phyloP scores from a whole-genome alignment of 805 yeast species.

The Candida vartiovaarae region DNA sequence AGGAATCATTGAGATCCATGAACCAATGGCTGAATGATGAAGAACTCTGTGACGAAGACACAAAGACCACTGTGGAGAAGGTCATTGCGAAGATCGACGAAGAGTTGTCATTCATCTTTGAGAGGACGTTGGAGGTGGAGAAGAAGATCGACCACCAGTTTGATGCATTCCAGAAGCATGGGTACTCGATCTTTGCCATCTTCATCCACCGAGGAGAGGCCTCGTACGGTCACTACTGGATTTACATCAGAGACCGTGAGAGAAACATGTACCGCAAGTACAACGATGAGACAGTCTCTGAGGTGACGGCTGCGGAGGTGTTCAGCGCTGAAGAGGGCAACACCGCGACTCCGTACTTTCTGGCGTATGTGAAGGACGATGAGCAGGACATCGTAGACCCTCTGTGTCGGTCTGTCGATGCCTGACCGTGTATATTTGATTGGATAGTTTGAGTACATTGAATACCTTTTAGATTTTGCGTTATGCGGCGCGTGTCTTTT shows the following conservation, averaged over 20 bases:
- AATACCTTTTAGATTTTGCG: too few relatives aligned
- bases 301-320: constrained; percentile 60
- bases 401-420: constrained; percentile 36
- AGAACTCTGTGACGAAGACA: constrained; percentile 34
- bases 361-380: constrained; percentile 73
- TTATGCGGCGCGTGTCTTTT: too few relatives aligned
- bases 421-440: too few relatives aligned
- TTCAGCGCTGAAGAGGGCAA: constrained; percentile 60
- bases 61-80: constrained; percentile 40
- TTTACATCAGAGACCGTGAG: constrained; percentile 75
- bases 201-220: constrained; percentile 96
- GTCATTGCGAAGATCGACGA: constrained; percentile 41
- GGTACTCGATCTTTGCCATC: constrained; percentile 82
- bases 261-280: constrained; percentile 74
- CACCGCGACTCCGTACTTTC: constrained; percentile 90
- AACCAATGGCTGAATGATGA: constrained; percentile 44
- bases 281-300: constrained; percentile 92
- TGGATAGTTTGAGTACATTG: too few relatives aligned
- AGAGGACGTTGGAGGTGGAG: constrained; percentile 38
- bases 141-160: constrained; percentile 53
- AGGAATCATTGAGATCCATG: constrained; percentile 50
- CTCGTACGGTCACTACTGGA: constrained; percentile 95
- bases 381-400: constrained; percentile 55
- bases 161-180: constrained; percentile 49
- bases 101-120: constrained; percentile 37